Conservation (phyloP, 2,329 filamentous ascomycete genomes). For the Fusarium equiseti region DNA sequence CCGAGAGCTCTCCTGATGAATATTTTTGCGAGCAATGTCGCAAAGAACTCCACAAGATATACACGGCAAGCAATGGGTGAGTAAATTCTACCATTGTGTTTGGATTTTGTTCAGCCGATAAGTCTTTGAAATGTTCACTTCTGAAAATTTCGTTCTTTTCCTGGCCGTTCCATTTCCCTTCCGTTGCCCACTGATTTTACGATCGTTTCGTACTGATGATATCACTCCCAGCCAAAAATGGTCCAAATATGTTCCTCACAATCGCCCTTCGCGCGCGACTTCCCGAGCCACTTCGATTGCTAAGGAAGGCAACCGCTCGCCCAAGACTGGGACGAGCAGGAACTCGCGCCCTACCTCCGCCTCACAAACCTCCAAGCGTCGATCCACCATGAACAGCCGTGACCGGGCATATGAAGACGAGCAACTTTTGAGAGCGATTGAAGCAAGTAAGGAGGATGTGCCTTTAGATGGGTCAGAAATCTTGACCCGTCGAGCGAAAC, state of each 20-base stretch:
- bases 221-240: slow-evolving; percentile 68
- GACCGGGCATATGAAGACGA: slow-evolving; percentile 97
- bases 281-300: slow-evolving; percentile 74
- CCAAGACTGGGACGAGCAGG: slow-evolving; percentile 72
- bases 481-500: slow-evolving; percentile 77
- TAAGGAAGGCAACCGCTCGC: slow-evolving; percentile 62
- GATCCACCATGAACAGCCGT: slow-evolving; percentile 97
- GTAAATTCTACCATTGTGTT: slow-evolving; percentile 51
- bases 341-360: slow-evolving; percentile 65
- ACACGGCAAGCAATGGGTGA: slow-evolving; percentile 86
- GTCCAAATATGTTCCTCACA: slow-evolving; percentile 73
- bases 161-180: neutral
- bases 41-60: slow-evolving; percentile 89
- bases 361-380: slow-evolving; percentile 75
- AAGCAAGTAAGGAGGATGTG: slow-evolving; percentile 91
- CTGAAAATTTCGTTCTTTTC: neutral
- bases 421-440: slow-evolving; percentile 86
- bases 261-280: slow-evolving; percentile 66
- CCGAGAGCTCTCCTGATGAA: slow-evolving; percentile 91
- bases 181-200: neutral
- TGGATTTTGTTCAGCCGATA: neutral
- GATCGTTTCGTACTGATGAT: slow-evolving; percentile 52
- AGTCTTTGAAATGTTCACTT: neutral
- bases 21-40: slow-evolving; percentile 98
- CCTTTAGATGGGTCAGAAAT: slow-evolving; percentile 63